Evolutionary conservation across 2,329 filamentous ascomycete genomes (phyloP), one percentile per base, ranked within the genome.

Genomic region (Seiridium cupressi): DNA sequence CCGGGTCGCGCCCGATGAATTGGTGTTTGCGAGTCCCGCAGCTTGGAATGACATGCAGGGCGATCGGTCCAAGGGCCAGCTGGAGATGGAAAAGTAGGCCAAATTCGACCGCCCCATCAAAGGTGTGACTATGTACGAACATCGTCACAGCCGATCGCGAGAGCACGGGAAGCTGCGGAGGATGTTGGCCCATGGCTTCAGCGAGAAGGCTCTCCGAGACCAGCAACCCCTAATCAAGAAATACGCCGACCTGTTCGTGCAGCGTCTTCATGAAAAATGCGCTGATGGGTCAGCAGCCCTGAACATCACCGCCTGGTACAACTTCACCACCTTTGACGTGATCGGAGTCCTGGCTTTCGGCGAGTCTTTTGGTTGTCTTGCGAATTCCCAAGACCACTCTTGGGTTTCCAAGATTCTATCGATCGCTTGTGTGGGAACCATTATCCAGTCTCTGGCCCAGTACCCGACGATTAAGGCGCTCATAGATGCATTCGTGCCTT

Each of bases 141-240:
- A 35, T 57, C 44, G 31, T 57, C 42, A 47, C 26, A 6, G 44
- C 66, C n/a, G 63, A 64, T 18, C 62, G 68, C 31, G 67, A 69
- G 51, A 69, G 47, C 71, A 73, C 49, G 61, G 55, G 10, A 56
- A 64, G 31, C 57, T 72, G 49, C 58, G 71, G 32, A 51, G 69
- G 31, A 65, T 66, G 1, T 64, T 76, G 57, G 66, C 70, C 1
- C 69, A 72, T 54, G 73, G 70, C 18, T 76, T 76, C 62, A 65
- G 65, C 55, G 65, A 72, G 53, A 57, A 66, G 57, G 61, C 71
- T 59, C 68, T 76, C 69, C 64, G 70, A 26, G 72, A 71, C 55
- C 73, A 76, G 64, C 70, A 75, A 61, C 69, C 68, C 10, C 62
- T 73, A 36, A 71, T 76, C 51, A 60, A 58, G 18, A 62, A 62